Evolutionary conservation across 192 early-diverging fungal species (phyloP).

Genomic region (Thamnidium elegans): DNA sequence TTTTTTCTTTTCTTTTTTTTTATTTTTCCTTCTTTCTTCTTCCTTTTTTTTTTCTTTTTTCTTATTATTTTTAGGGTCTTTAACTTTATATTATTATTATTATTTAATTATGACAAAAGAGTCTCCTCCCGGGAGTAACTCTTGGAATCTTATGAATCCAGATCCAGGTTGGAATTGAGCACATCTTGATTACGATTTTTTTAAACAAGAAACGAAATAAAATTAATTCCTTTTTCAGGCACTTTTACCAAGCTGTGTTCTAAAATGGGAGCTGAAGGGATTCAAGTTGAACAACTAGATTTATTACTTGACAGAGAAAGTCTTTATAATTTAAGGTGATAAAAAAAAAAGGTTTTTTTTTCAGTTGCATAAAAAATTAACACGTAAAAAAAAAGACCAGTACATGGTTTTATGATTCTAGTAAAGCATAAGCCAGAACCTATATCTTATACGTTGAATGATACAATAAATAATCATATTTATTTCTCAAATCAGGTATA

Average conservation of each 20-base stretch:
- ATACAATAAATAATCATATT: conserved; percentile 11
- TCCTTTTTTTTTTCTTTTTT: conserved; percentile 12
- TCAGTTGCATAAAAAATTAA: neutral
- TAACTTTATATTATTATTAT: neutral
- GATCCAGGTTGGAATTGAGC: conserved; percentile 47
- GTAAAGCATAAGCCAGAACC: conserved; percentile 32
- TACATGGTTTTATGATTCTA: conserved; percentile 64
- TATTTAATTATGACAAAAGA: conserved; percentile 15
- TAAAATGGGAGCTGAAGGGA: conserved; percentile 57
- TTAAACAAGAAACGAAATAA: conserved; percentile 1
- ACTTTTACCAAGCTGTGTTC: conserved; percentile 66
- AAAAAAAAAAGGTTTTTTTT: neutral
- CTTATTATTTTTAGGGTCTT: conserved; percentile 13
- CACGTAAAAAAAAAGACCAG: conserved; percentile 28
- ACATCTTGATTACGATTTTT: neutral
- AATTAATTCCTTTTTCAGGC: conserved; percentile 21
- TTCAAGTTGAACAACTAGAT: conserved; percentile 57
- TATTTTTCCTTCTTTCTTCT: conserved; percentile 2
- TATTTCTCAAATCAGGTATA: conserved; percentile 40
- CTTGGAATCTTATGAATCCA: conserved; percentile 61
- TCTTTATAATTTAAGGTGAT: conserved; percentile 8
- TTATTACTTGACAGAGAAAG: conserved; percentile 26
- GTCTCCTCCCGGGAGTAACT: conserved; percentile 9
- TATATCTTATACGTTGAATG: conserved; percentile 11
- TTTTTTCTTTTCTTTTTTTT: neutral